Evolutionary conservation across 495 filamentous ascomycete genomes (phyloP), one percentile per base, ranked within the genome.

Genomic region (Xylaria intraflava): DNA sequence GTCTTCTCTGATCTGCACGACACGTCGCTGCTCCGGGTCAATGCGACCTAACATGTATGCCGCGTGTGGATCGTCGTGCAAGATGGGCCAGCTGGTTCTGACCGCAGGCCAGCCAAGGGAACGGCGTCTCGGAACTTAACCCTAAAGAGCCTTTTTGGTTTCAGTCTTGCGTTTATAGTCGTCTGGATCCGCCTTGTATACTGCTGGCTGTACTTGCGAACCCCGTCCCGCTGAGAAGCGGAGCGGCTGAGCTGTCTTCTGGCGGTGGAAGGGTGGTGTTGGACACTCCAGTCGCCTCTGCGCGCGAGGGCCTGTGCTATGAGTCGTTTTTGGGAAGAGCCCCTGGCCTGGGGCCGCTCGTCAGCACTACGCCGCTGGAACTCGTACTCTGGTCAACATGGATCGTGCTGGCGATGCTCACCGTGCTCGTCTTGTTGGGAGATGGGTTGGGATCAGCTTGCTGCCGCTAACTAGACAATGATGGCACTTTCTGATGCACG

Each of bases 81-180:
- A 61, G 61, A 56, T 60, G 49, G 38, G 62, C 46, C 49, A 53
- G 50, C 53, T 48, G 27, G 40, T 39, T 51, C 59, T 65, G 60
- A 54, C 51, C 42, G 57, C 51, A 61, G 57, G 51, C 62, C 65
- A 65, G 61, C 52, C 62, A 56, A 65, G 76, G 73, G 80, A 78
- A 78, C 73, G 71, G 71, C 43, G 70, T 68, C 66, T 81, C 76
- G 83, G 84, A 87, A 85, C 84, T 86, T 88, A 88, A 88, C 84
- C 84, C 84, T 88, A 88, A 82, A 19, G 3, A 72, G 64, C 65
- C 65, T 68, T 61, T 14, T 78, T 77, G 82, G 81, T 83, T 77
- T 63, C 56, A 77, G 76, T 68, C 59, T 72, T 75, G 69, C 70
- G 67, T 65, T 70, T 53, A 72, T 56, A 65, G 67, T 70, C 69